Conservation (phyloP, 1,139 yeast genomes). For the Saccharomyces hybrid region DNA sequence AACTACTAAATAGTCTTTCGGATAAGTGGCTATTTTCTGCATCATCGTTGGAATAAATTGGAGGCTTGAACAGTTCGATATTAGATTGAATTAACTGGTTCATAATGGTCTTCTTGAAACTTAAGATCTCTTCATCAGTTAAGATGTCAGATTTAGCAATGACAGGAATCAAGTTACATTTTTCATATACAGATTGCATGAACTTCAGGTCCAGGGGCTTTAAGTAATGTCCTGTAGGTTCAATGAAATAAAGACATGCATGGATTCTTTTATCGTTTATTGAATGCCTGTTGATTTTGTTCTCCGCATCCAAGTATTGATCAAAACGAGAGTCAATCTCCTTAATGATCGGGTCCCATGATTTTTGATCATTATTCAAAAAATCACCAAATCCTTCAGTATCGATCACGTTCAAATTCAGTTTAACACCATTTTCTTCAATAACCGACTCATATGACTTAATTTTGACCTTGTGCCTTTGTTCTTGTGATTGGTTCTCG, state of each 20-base stretch:
- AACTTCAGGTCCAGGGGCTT: slow-evolving; percentile 83
- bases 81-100: slow-evolving; percentile 71
- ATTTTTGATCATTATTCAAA: slow-evolving; percentile 67
- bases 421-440: slow-evolving; percentile 89
- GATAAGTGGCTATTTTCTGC: slow-evolving; percentile 69
- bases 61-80: slow-evolving; percentile 75
- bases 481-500: slow-evolving; percentile 15
- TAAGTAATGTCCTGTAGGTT: slow-evolving; percentile 94
- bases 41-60: slow-evolving; percentile 74
- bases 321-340: slow-evolving; percentile 86
- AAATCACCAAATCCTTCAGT: slow-evolving; percentile 95
- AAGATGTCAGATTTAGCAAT: slow-evolving; percentile 93
- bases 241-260: slow-evolving; percentile 84
- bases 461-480: slow-evolving; percentile 43
- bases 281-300: slow-evolving; percentile 70
- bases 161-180: slow-evolving; percentile 89
- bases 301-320: slow-evolving; percentile 82
- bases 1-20: slow-evolving; percentile 55
- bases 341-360: slow-evolving; percentile 91
- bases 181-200: slow-evolving; percentile 83
- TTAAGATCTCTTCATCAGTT: slow-evolving; percentile 74
- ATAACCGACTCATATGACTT: slow-evolving; percentile 64
- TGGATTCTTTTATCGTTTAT: slow-evolving; percentile 74
- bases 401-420: slow-evolving; percentile 77
- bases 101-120: slow-evolving; percentile 67